Conservation (phyloP, 169 alveolate genomes). For the Cyclospora cayetanensis region DNA sequence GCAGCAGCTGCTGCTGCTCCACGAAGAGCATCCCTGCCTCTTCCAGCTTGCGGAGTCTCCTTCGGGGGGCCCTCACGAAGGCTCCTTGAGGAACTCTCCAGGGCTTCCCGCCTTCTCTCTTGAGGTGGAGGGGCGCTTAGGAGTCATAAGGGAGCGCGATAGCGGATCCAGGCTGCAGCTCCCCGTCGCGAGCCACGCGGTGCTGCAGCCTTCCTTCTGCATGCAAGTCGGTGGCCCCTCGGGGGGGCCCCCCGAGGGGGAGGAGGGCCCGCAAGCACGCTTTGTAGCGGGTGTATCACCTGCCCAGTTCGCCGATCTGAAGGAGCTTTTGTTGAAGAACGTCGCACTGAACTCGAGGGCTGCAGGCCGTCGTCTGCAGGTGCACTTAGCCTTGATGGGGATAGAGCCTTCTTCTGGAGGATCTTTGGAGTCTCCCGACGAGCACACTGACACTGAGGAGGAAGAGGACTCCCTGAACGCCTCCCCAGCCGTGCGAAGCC, state of each 20-base stretch:
- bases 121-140: conserved; percentile 29
- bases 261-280: conserved; percentile 1
- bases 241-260: not conserved
- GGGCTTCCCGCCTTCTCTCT: conserved; percentile 3
- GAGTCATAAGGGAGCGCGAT: not conserved
- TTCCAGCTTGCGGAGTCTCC: not conserved
- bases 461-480: not conserved
- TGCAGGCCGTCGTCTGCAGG: conserved; percentile 11
- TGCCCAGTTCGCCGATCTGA: not conserved
- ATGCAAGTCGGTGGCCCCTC: not conserved
- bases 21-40: conserved; percentile 21
- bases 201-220: conserved; percentile 31
- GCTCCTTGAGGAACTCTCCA: not conserved
- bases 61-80: not conserved
- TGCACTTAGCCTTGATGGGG: not conserved
- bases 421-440: not conserved
- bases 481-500: not conserved
- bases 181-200: conserved; percentile 7
- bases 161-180: not conserved
- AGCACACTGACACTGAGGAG: not conserved
- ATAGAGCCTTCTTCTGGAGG: conserved; percentile 16
- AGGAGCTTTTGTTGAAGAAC: not conserved
- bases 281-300: not conserved
- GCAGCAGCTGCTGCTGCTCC: conserved; percentile 40
- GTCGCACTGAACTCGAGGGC: not conserved